Base-by-base conservation (phyloP, 768 basidiomycete genomes). In the Dacryopinax primogenitus region DNA sequence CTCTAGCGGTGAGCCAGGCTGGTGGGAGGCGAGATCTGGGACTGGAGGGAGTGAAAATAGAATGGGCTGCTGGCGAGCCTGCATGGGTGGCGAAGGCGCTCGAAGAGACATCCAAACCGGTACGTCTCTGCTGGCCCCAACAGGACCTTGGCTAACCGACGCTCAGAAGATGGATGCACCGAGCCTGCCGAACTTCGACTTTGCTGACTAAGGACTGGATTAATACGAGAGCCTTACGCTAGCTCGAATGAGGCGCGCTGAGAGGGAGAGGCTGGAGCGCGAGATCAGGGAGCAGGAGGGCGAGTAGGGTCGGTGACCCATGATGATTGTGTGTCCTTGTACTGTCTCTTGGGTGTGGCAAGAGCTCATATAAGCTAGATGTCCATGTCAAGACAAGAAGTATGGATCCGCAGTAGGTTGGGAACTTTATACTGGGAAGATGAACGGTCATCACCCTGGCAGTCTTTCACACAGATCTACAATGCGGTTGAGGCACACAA, bases 151-250 rank as follows among this genome's bases (percentile, higher is more conserved):
- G 37, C 12, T 39, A n/a, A 11, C n/a, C 12, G n/a, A 39, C 12
- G 37, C 12, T 39, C 37, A 11, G 37, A 11, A 26, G 45, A 47
- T 47, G 45, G 9, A 7, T 9, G 15, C 4, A 21, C 26, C 26
- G 51, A 13, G 3, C 15, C 26, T 58, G 51, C 51, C 51, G 51
- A 58, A 30, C 51, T 58, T 58, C 18, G 51, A 30, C 26, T 47
- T 47, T 23, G 51, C 11, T 6, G 26, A 30, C 51, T 70, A 77
- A 12, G 81, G 81, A 1, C 69, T 91, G 61, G 87, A 91, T 72
- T 92, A n/a, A n/a, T n/a, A 86, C 65, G 90, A 92, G 74, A 83
- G 86, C 1, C 71, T 91, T 66, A 92, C 88, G 0, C 78, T 92
- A 35, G 81, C 92, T 80, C 82, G 90, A 2, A 77, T 93, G 72